Percentiles rank a stretch among this genome's conserved stretches.
Conservation (phyloP, 208 protist species). For the Herpetomonas tarakana region DNA sequence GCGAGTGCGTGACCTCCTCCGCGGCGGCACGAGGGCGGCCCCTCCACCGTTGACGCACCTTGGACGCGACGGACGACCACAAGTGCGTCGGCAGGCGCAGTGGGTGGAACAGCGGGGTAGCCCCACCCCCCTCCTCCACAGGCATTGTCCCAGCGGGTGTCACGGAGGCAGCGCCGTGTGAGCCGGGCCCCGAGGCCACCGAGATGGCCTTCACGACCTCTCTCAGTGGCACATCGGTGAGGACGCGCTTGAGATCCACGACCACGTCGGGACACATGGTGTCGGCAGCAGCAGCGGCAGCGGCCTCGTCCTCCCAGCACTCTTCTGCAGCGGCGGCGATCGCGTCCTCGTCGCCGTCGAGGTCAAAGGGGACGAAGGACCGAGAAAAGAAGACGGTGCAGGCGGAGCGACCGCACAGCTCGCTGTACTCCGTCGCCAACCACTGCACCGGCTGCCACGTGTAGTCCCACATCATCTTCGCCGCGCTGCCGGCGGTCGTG, state of each 20-base stretch:
- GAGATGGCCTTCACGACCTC: neutral
- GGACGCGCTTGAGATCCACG: neutral
- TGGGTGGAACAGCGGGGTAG: no score
- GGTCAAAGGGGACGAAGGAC: conserved; percentile 5
- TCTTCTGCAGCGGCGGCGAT: conserved; percentile 2
- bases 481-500: conserved; percentile 3
- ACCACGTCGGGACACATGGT: neutral
- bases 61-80: neutral
- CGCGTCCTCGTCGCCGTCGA: conserved; percentile 11
- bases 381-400: conserved; percentile 18
- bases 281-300: neutral
- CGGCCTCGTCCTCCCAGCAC: conserved; percentile 5
- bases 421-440: conserved; percentile 15
- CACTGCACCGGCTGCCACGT: conserved; percentile 6
- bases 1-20: no score
- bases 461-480: conserved; percentile 7
- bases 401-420: conserved; percentile 9
- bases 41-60: neutral
- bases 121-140: no score
- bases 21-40: no score
- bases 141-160: no score
- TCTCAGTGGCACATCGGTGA: neutral
- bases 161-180: no score
- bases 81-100: neutral
- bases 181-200: no score